A percentile compares a stretch with the other conserved stretches of the same genome.
Conservation (phyloP, 2,329 filamentous ascomycete species). For the Exophiala lecanii-corni region DNA sequence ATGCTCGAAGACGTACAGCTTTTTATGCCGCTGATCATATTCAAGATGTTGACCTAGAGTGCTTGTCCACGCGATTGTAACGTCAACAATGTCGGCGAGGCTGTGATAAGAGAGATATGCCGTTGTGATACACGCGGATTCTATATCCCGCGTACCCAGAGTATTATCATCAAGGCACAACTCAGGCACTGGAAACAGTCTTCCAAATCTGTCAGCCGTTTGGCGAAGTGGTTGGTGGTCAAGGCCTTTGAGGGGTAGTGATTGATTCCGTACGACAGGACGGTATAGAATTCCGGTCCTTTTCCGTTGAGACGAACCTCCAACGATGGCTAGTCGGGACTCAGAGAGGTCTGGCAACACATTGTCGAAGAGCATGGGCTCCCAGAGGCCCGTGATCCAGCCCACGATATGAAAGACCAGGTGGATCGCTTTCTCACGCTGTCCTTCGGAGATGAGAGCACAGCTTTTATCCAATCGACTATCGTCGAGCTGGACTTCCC, state of each 20-base stretch:
- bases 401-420: constrained; percentile 5
- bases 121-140: constrained; percentile 5
- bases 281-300: not conserved
- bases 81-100: constrained; percentile 3
- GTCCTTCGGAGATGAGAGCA: not conserved
- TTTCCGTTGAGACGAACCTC: not conserved
- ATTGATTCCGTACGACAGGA: not conserved
- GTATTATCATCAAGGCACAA: constrained; percentile 4
- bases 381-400: constrained; percentile 9
- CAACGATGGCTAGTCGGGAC: not conserved
- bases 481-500: not conserved
- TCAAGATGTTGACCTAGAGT: constrained; percentile 8
- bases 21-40: constrained; percentile 5
- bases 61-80: constrained; percentile 5
- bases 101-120: constrained; percentile 10
- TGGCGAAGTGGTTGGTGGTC: constrained; percentile 6
- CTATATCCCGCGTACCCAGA: constrained; percentile 4
- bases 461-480: not conserved
- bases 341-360: not conserved
- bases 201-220: constrained; percentile 5
- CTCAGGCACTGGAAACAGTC: constrained; percentile 3
- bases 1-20: constrained; percentile 8
- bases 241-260: not conserved
- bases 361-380: not conserved
- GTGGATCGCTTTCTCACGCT: not conserved